Evolutionary conservation across 2,329 filamentous ascomycete species (phyloP).

Genomic region (Pestalotiopsis fici): DNA sequence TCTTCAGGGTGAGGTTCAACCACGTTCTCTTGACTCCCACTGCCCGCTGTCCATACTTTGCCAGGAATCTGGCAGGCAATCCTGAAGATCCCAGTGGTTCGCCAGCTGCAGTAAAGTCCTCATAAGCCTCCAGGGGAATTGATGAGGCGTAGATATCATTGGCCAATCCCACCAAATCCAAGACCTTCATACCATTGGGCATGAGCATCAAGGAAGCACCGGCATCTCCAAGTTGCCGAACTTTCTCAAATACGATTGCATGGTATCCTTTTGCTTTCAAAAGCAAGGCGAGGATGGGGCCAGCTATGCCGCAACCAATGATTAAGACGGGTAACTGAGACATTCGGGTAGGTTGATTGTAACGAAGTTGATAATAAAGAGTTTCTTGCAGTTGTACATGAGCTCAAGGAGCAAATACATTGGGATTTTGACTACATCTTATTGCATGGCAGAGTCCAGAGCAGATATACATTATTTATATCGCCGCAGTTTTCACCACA

Average conservation of each 20-base stretch:
- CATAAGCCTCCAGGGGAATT: constrained; percentile 15
- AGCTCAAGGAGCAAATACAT: neutral
- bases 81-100: constrained; percentile 19
- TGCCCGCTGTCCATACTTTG: constrained; percentile 20
- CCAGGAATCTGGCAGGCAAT: constrained; percentile 15
- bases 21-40: constrained; percentile 20
- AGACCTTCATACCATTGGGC: constrained; percentile 25
- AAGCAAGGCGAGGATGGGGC: constrained; percentile 20
- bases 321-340: constrained; percentile 16
- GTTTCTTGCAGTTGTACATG: no score
- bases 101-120: constrained; percentile 17
- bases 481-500: no score
- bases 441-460: neutral
- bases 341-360: neutral
- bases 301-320: constrained; percentile 24
- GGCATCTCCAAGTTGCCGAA: constrained; percentile 19
- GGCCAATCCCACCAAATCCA: constrained; percentile 18
- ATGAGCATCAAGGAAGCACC: constrained; percentile 26
- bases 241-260: constrained; percentile 26
- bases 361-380: no score
- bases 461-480: neutral
- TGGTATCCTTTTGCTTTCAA: constrained; percentile 24
- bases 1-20: constrained; percentile 18
- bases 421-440: neutral
- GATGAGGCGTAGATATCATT: neutral